Evolutionary conservation across 2,329 filamentous ascomycete species (phyloP).

Genomic region (Ilyonectria destructans): DNA sequence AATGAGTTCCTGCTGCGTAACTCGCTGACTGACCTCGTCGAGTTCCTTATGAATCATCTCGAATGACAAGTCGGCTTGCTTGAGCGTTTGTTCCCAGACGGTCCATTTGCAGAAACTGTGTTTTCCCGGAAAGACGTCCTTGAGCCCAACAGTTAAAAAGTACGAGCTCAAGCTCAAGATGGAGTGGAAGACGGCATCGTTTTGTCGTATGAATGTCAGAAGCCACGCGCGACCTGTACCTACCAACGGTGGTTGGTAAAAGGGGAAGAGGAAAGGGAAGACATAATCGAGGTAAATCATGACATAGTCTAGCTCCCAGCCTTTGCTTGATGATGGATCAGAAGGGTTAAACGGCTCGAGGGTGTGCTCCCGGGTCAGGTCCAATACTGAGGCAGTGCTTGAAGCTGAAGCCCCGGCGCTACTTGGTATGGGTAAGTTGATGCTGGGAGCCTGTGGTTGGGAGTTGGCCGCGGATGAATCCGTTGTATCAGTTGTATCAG

Average conservation of each 20-base stretch:
- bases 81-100: slow-evolving; percentile 21
- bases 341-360: too few species aligned
- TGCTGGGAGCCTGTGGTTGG: too few species aligned
- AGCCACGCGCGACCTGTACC: slow-evolving; percentile 69
- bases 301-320: slow-evolving; percentile 9
- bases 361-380: neutral
- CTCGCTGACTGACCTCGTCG: too few species aligned
- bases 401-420: too few species aligned
- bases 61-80: slow-evolving; percentile 11
- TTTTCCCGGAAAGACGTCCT: neutral
- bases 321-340: too few species aligned
- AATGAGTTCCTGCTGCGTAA: too few species aligned
- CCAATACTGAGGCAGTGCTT: too few species aligned
- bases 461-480: too few species aligned
- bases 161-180: slow-evolving; percentile 56
- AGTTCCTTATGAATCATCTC: too few species aligned
- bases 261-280: slow-evolving; percentile 70
- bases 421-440: too few species aligned
- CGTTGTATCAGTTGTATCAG: too few species aligned
- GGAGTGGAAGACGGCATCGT: slow-evolving; percentile 66
- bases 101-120: neutral
- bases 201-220: slow-evolving; percentile 64
- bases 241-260: slow-evolving; percentile 66
- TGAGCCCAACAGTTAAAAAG: slow-evolving; percentile 26
- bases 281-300: slow-evolving; percentile 53